Percentiles rank a stretch among this genome's conserved stretches.
Conservation (phyloP, 768 basidiomycete species). For the Albatrellus ellisii region DNA sequence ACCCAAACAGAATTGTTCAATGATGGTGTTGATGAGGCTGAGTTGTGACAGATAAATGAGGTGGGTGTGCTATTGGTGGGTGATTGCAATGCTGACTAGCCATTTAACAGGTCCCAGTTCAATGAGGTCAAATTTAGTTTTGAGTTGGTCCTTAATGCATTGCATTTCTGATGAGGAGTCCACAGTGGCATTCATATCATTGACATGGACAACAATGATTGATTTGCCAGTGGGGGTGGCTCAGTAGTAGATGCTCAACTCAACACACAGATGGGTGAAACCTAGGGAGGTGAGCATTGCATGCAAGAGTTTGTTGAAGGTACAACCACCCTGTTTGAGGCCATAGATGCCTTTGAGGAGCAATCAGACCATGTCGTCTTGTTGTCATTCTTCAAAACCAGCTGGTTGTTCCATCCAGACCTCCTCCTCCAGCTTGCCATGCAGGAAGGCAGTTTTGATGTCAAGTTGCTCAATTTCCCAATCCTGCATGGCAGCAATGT, state of each 20-base stretch:
- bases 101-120: not conserved
- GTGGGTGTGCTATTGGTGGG: too few relatives aligned
- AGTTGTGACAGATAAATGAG: too few relatives aligned
- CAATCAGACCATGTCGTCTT: constrained; percentile 7
- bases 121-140: not conserved
- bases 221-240: not conserved
- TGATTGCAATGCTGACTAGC: not conserved
- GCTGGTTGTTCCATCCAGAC: constrained; percentile 33
- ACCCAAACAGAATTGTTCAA: too few relatives aligned
- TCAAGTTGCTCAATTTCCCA: constrained; percentile 29
- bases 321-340: constrained; percentile 22
- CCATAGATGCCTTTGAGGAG: constrained; percentile 24
- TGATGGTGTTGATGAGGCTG: too few relatives aligned
- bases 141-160: not conserved
- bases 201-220: not conserved
- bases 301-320: constrained; percentile 20
- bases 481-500: constrained; percentile 22
- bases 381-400: constrained; percentile 12
- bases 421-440: constrained; percentile 20
- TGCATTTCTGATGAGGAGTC: not conserved
- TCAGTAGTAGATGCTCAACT: not conserved
- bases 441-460: constrained; percentile 29
- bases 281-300: not conserved
- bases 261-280: not conserved
- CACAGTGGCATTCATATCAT: not conserved